Conservation (phyloP, 2,329 filamentous ascomycete genomes). For the Akanthomyces dipterigenus region DNA sequence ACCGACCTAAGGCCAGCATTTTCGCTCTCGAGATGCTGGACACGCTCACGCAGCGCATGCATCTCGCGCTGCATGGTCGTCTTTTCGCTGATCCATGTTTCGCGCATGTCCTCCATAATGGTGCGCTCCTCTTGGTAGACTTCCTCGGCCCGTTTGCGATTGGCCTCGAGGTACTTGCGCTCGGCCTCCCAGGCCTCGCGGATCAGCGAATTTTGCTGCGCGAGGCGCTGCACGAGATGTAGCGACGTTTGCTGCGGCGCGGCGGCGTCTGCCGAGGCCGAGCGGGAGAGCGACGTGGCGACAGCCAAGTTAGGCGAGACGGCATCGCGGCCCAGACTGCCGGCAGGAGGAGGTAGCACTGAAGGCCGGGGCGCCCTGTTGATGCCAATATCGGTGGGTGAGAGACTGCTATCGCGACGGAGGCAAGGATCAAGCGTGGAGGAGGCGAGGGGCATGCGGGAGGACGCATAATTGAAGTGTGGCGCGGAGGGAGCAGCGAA, state of each 20-base stretch:
- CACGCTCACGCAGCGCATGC: constrained; percentile 32
- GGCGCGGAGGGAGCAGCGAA: constrained; percentile 19
- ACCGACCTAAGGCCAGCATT: constrained; percentile 28
- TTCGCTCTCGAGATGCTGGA: constrained; percentile 30
- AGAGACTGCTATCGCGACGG: constrained; percentile 14
- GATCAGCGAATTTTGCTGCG: constrained; percentile 36
- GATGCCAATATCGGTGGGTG: constrained; percentile 11
- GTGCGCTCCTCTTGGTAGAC: constrained; percentile 49
- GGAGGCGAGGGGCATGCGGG: constrained; percentile 21
- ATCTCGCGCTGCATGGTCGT: constrained; percentile 34
- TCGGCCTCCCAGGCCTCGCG: constrained; percentile 48
- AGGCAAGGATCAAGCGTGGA: constrained; percentile 14
- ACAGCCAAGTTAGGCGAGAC: constrained; percentile 12
- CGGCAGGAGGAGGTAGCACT: constrained; percentile 2
- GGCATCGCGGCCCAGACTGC: background rate
- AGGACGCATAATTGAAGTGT: constrained; percentile 13
- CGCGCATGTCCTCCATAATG: constrained; percentile 46
- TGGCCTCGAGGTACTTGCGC: constrained; percentile 46
- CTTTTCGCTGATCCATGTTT: constrained; percentile 41
- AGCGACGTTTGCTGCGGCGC: constrained; percentile 22
- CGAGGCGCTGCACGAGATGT: constrained; percentile 33
- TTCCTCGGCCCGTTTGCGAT: constrained; percentile 45
- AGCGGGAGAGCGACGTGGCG: constrained; percentile 21
- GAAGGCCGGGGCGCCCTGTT: constrained; percentile 7
- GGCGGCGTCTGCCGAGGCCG: constrained; percentile 22